phyloP scores from a whole-genome alignment of 2,329 filamentous ascomycete species.

The Ophiosphaerella korrae region DNA sequence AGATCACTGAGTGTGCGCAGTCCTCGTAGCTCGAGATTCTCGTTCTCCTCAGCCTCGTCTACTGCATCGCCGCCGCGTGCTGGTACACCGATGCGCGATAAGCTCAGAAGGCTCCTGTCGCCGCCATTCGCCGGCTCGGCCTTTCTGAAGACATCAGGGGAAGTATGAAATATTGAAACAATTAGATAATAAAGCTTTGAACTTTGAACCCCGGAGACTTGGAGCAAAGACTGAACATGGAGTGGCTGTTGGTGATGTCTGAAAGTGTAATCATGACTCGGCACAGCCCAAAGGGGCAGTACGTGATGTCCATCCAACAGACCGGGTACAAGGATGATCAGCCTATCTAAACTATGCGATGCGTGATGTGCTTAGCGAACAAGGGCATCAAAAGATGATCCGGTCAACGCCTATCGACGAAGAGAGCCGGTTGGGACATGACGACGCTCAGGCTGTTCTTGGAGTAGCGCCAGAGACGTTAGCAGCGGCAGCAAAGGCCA shows the following conservation, averaged over 20 bases:
- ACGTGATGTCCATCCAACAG: constrained; percentile 10
- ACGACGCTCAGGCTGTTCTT: constrained; percentile 21
- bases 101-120: constrained; percentile 28
- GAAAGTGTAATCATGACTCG: constrained; percentile 1
- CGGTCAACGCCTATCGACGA: constrained; percentile 10
- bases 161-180: constrained; percentile 13
- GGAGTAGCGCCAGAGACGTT: constrained; percentile 22
- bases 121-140: constrained; percentile 24
- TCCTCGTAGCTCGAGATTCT: constrained; percentile 20
- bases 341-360: constrained; percentile 11
- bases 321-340: constrained; percentile 5
- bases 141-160: constrained; percentile 17
- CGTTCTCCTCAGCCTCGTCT: constrained; percentile 30
- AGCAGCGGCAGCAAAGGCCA: constrained; percentile 17
- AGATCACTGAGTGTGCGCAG: constrained; percentile 6
- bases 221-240: constrained; percentile 10
- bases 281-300: constrained; percentile 10
- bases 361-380: background rate
- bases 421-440: constrained; percentile 13
- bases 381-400: constrained; percentile 16
- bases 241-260: constrained; percentile 7
- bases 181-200: constrained; percentile 21
- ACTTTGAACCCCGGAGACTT: constrained; percentile 12
- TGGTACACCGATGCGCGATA: constrained; percentile 22
- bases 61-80: constrained; percentile 12